Evolutionary conservation across 2,329 filamentous ascomycete species (phyloP).

Genomic region (Tolypocladium pustulatum): DNA sequence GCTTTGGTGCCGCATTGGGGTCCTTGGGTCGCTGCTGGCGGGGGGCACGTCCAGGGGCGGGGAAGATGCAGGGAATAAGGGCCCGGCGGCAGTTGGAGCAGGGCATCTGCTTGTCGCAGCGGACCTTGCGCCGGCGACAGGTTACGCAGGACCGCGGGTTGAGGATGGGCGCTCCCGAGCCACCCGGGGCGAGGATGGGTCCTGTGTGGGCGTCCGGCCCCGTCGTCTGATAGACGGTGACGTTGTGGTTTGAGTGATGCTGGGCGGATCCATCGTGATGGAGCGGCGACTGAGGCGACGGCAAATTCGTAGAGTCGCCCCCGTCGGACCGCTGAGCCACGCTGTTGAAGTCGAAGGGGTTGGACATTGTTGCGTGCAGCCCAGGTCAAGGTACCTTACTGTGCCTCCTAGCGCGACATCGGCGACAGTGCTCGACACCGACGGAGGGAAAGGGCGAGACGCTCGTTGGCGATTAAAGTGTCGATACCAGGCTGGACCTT

Average conservation of each 20-base stretch:
- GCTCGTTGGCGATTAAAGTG: background rate
- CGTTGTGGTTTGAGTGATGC: conserved; percentile 19
- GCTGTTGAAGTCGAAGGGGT: conserved; percentile 14
- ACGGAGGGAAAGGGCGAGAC: background rate
- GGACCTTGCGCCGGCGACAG: conserved; percentile 52
- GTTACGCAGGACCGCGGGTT: conserved; percentile 41
- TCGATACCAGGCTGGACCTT: background rate
- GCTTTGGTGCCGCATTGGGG: conserved; percentile 49
- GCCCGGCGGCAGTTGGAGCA: conserved; percentile 66
- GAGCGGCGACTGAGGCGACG: conserved; percentile 13
- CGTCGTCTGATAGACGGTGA: conserved; percentile 29
- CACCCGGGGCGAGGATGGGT: conserved; percentile 22
- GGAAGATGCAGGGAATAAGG: conserved; percentile 62
- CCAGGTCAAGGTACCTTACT: too few relatives aligned
- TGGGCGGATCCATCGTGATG: conserved; percentile 9
- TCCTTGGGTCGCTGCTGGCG: conserved; percentile 56
- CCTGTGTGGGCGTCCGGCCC: conserved; percentile 25
- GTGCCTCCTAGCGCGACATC: background rate
- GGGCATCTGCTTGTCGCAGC: conserved; percentile 68
- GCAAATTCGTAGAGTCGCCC: conserved; percentile 9
- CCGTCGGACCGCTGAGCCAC: conserved; percentile 7
- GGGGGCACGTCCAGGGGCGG: conserved; percentile 62
- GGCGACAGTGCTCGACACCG: background rate
- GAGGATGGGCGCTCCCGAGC: conserved; percentile 21
- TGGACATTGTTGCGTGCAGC: conserved; percentile 1